These are phyloP conservation scores for Populus nigra DNA, from an alignment of 345 rosid species.

Conservation along the genomic window DNA sequence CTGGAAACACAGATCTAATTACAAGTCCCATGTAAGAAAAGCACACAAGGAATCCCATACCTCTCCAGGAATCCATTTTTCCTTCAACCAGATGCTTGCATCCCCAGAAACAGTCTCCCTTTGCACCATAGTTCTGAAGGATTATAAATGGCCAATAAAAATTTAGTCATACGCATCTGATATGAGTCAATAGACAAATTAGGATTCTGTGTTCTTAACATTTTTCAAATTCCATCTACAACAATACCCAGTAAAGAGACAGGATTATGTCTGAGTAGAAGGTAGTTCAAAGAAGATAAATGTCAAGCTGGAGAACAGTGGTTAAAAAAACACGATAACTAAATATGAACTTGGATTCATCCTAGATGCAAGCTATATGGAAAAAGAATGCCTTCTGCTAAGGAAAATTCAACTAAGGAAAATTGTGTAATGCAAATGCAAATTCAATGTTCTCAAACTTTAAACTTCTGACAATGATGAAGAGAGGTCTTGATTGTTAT, in stretches of 20 bases:
- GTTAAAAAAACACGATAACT: neutral
- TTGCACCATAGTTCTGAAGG: constrained; percentile 42
- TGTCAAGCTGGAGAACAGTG: neutral
- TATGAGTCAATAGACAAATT: neutral
- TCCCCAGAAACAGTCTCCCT: constrained; percentile 40
- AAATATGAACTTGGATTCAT: neutral
- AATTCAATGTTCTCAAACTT: neutral
- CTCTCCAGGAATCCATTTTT: constrained; percentile 84
- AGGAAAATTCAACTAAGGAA: neutral
- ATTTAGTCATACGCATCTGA: neutral
- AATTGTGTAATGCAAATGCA: neutral
- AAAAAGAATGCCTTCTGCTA: neutral
- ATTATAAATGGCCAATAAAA: neutral
- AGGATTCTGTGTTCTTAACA: neutral
- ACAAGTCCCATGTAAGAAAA: neutral
- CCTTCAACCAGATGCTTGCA: constrained; percentile 66
- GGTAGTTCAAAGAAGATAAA: neutral
- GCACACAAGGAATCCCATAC: constrained; percentile 29
- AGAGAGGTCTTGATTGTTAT: neutral
- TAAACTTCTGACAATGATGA: neutral
- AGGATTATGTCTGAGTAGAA: neutral
- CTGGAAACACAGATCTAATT: neutral
- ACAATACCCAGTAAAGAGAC: neutral
- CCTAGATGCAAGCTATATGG: neutral
- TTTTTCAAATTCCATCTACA: neutral